Evolutionary conservation across 2,329 filamentous ascomycete genomes (phyloP), one percentile per base, ranked within the genome.

Genomic region (Neopestalotiopsis rosae): DNA sequence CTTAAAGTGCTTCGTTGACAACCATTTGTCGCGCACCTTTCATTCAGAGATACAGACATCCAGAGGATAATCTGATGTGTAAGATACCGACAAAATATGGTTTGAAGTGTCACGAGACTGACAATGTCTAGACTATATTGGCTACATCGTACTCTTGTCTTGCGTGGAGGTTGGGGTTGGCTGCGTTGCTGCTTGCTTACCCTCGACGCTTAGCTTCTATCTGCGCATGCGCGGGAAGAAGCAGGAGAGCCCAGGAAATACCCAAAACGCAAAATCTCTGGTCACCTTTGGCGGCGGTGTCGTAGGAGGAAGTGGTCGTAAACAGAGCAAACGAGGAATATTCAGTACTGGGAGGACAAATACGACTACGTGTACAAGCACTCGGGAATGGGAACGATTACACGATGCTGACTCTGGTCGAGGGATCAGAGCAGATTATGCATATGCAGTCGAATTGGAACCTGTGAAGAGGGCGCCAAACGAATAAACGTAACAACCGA

Each of bases 181-280:
- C 20, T 68, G 72, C 20, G 68, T 70, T 17, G 70, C 71, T 1
- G 71, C 70, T 24, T 72, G 71, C 3, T 6, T 71, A n/a, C 72
- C 72, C 10, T 65, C 70, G 0, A 56, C 71, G 2, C 72, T 69
- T 52, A 68, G 34, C 34, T 45, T 70, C 5, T 67, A 71, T 40
- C 20, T 71, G 62, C 63, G 49, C n/a, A 24, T 64, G 24, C 32
- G 32, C 28, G 61, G 61, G 4, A 20, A 24, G 32, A 34, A 42
- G 20, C 17, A 30, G 24, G 13, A 28, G 28, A 52, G 67, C 12
- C 67, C 69, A 1, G 12, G 20, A 13, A 66, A 45, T 32, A 56
- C 42, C 4, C 42, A 42, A 10, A 64, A 64, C 24, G 61, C 38
- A 13, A 66, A 66, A 17, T 66, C 63, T 5, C 24, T 72, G 1